Conservation (phyloP, 192 early-diverging fungal genomes). For the Podochytrium sp. region DNA sequence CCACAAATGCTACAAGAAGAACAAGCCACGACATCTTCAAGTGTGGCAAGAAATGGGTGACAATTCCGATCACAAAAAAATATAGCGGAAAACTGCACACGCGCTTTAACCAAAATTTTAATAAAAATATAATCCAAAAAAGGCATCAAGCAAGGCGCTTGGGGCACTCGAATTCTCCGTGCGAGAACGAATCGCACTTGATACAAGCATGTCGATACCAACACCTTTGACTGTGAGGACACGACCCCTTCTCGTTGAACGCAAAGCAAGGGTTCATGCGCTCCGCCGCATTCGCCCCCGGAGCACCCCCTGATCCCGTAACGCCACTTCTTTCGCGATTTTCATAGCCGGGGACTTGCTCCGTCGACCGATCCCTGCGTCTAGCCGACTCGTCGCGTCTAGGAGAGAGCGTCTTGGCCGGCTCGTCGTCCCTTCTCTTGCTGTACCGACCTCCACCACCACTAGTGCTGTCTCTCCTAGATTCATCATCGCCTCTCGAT, state of each 20-base stretch:
- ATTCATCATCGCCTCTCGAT: slow-evolving; percentile 13
- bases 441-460: slow-evolving; percentile 25
- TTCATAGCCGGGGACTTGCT: slow-evolving; percentile 1
- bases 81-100: too few species aligned
- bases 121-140: too few species aligned
- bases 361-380: slow-evolving; percentile 13
- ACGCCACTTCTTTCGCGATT: background rate
- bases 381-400: background rate
- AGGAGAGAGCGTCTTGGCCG: background rate
- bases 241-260: slow-evolving; percentile 19
- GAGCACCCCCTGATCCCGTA: background rate
- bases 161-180: slow-evolving; percentile 30
- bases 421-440: slow-evolving; percentile 17
- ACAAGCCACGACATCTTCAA: too few species aligned
- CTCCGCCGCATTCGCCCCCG: background rate
- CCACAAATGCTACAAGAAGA: too few species aligned
- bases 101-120: too few species aligned
- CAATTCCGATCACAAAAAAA: too few species aligned
- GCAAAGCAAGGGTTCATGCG: slow-evolving; percentile 28
- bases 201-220: slow-evolving; percentile 32
- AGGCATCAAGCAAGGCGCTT: too few species aligned
- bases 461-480: background rate
- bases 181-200: slow-evolving; percentile 18
- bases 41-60: too few species aligned
- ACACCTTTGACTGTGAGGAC: slow-evolving; percentile 13